Base-by-base conservation (phyloP, 768 basidiomycete species). In the Lanmaoa rubissima region DNA sequence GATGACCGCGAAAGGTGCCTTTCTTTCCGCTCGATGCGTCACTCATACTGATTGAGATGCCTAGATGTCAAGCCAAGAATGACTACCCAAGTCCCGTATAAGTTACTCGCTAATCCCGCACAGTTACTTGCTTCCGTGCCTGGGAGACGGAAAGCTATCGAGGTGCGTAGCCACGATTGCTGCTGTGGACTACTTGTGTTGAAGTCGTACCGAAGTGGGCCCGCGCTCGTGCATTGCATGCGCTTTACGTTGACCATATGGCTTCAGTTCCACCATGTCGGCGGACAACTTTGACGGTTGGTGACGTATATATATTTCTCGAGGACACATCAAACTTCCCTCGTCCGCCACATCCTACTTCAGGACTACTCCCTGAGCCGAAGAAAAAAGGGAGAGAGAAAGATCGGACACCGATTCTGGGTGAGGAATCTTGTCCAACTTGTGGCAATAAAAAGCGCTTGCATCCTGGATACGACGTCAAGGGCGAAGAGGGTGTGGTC, bases 121-220 rank as follows among this genome's bases (percentile, higher is more conserved):
- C 75, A 77, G 4, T 64, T 79, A 7, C 64, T 69, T 7, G 61
- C 62, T 14, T 65, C 81, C 21, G 64, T 75, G 5, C 69, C 70
- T 45, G 79, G 79, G 34, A 75, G 77, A 41, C 73, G 77, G 42
- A 81, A 81, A 61, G 78, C 79, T 1, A 72, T 82, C 4, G 80
- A 81, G 71, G 79, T 79, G 32, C 38, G 76, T 62, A 40, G 2
- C 31, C 32, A n/a, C 26, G 38, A n/a, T 44, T 52, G 11, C 24
- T 34, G 12, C 43, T 19, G 36, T 41, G 13, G 42, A 16, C 17
- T 11, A 28, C 16, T 32, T 24, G 9, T 57, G 24, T 50, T 62
- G 39, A 65, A 49, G 21, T 10, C 5, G 26, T 32, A 11, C 10
- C 38, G 34, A 60, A 82, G 80, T 78, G 78, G 79, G 73, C 66